Evolutionary conservation across 202 grass and related monocot species (phyloP), one percentile per base, ranked within the genome.

Genomic region (Zizania palustris): DNA sequence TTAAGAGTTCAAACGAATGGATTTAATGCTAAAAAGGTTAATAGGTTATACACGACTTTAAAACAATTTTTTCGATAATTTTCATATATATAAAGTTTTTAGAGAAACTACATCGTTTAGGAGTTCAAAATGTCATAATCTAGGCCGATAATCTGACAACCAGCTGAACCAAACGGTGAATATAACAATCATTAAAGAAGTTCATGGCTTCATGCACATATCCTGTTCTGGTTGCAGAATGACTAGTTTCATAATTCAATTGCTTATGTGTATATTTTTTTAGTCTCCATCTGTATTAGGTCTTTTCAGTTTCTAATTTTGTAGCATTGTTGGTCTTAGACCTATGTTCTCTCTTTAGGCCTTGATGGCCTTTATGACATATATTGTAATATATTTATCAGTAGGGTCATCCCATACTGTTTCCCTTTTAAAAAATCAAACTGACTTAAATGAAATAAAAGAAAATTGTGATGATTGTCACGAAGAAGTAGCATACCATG

Each of bases 401-500:
- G 50, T 7, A 54, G 16, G 50, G n/a, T 18, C 16, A 15, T 8
- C 50, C 49, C 50, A 5, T 54, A 54, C 5, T 19, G 7, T 54
- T 54, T 19, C 50, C 50, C 50, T 19, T 19, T 54, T 2, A 54
- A 54, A 54, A 2, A 18, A 54, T 54, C 50, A 54, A 19, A 54
- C 8, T 73, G 60, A 18, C 20, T 40, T 75, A 44, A 34, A 49
- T 77, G 22, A 11, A 82, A 80, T 22, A 73, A 42, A 77, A 78
- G 45, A 79, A 88, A 6, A 72, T 62, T 43, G 11, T 8, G 50
- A 49, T 48, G 39, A 65, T 50, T 63, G 45, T 80, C 6, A 42
- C 55, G 19, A 63, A 84, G 68, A 78, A 66, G 80, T 80, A 80
- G 56, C 89, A 85, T 94, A 98, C 95, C 91, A 98, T 94, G 69